Evolutionary conservation across 805 yeast genomes (phyloP), one percentile per base, ranked within the genome.

Genomic region (Kodamaea sagamina): DNA sequence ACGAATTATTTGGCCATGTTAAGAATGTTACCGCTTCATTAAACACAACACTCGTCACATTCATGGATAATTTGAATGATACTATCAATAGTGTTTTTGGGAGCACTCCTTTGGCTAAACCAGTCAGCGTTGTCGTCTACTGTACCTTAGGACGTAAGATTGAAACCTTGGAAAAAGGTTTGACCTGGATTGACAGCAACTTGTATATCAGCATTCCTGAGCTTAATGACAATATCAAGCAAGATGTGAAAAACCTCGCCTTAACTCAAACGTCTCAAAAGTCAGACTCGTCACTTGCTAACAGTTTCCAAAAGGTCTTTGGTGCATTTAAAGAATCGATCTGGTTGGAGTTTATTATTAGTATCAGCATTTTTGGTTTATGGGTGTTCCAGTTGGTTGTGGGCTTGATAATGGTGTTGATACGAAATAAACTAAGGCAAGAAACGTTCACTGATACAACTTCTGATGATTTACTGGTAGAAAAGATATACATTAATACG

Each of bases 111-210:
- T 64, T 92, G 8, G 77, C 81, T 36, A 58, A 59, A 1, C 86
- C 95, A 0, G 71, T 89, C 36, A 72, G 74, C 21, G 74, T 83
- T 0, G 79, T 89, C 0, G 85, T 90, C 3, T 80, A 82, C 24
- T 92, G 99, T 65, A 78, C 87, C 2, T 70, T 93, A 28, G 92
- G 87, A 12, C 71, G 84, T 38, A 93, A 92, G 54, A 60, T 92
- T 5, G 71, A 71, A 10, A 71, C 75, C 16, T 68, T 89, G 2
- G 86, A 86, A 49, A 57, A 76, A 22, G 98, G 95, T 0, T 63
- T 90, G 42, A 75, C 82, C 1, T 93, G 97, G 97, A 66, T 89
- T 1, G 71, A 83, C 51, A 67, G 82, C 26, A 70, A 86, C 48
- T 71, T 89, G 2, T 70, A 78, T 11, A 62, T 89, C 2, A 50